Evolutionary conservation across 2,329 filamentous ascomycete species (phyloP).

Genomic region (Lachnellula cervina): DNA sequence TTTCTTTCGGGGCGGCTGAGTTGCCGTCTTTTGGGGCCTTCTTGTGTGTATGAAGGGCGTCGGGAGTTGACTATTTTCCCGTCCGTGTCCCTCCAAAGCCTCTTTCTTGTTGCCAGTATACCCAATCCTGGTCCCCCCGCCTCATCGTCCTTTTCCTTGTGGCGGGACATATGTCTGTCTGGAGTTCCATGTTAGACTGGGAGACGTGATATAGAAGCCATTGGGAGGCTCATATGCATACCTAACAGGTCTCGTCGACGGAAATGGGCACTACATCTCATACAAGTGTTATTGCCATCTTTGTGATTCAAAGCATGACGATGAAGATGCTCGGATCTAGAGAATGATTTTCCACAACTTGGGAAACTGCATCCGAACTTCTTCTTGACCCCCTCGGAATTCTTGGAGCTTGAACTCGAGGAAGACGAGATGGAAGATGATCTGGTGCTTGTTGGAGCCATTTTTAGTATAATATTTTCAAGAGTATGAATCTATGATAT

Average conservation of each 20-base stretch:
- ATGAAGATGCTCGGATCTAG: slow-evolving; percentile 46
- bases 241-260: slow-evolving; percentile 50
- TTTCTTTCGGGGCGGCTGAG: slow-evolving; percentile 16
- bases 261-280: slow-evolving; percentile 51
- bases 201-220: neutral
- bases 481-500: neutral
- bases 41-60: slow-evolving; percentile 30
- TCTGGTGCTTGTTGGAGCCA: slow-evolving; percentile 24
- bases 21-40: slow-evolving; percentile 24
- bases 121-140: slow-evolving; percentile 43
- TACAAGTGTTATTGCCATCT: slow-evolving; percentile 45
- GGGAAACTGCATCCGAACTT: slow-evolving; percentile 38
- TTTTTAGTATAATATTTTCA: slow-evolving; percentile 8
- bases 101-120: slow-evolving; percentile 43
- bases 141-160: slow-evolving; percentile 46
- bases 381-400: slow-evolving; percentile 24
- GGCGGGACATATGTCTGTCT: slow-evolving; percentile 48
- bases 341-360: slow-evolving; percentile 43
- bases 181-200: slow-evolving; percentile 4
- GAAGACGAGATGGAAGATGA: slow-evolving; percentile 26
- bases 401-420: slow-evolving; percentile 22
- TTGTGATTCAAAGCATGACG: slow-evolving; percentile 48
- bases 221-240: slow-evolving; percentile 29
- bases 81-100: slow-evolving; percentile 44
- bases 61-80: slow-evolving; percentile 42